Evolutionary conservation across 2,329 filamentous ascomycete species (phyloP).

Genomic region (Cercospora sesami): DNA sequence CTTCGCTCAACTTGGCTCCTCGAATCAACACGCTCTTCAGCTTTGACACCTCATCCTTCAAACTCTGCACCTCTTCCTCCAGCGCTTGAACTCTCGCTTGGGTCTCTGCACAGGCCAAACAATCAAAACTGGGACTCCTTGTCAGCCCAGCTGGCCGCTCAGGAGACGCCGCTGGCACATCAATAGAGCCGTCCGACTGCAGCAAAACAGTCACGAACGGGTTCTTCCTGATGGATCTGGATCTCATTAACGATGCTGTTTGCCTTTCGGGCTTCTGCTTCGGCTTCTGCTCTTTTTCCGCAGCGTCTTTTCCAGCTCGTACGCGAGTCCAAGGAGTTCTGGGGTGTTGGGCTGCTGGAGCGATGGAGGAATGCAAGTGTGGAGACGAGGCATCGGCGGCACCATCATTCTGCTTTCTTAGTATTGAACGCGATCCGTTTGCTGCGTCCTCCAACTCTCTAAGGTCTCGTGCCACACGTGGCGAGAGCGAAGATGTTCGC

Average conservation of each 20-base stretch:
- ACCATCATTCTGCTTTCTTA: constrained; percentile 13
- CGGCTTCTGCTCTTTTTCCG: background rate
- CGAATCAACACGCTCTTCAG: constrained; percentile 32
- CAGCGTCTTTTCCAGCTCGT: constrained; percentile 21
- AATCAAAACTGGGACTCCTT: constrained; percentile 10
- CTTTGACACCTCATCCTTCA: constrained; percentile 34
- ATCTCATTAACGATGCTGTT: background rate
- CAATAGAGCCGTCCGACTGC: constrained; percentile 1
- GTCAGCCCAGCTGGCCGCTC: background rate
- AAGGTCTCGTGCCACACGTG: constrained; percentile 4
- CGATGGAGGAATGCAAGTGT: background rate
- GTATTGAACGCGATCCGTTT: background rate
- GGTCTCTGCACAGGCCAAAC: constrained; percentile 24
- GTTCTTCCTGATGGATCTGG: constrained; percentile 10
- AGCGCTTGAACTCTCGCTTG: constrained; percentile 25
- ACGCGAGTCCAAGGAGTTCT: constrained; percentile 32
- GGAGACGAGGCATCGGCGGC: background rate
- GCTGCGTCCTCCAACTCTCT: background rate
- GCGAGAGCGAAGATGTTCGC: constrained; percentile 32
- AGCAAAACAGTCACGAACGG: constrained; percentile 15
- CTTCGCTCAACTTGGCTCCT: constrained; percentile 18
- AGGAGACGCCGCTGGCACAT: background rate
- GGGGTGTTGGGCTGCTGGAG: constrained; percentile 12
- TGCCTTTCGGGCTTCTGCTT: background rate
- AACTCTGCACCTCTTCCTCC: constrained; percentile 31